Evolutionary conservation across 2,329 filamentous ascomycete genomes (phyloP).

Genomic region (Simplicillium sp.): DNA sequence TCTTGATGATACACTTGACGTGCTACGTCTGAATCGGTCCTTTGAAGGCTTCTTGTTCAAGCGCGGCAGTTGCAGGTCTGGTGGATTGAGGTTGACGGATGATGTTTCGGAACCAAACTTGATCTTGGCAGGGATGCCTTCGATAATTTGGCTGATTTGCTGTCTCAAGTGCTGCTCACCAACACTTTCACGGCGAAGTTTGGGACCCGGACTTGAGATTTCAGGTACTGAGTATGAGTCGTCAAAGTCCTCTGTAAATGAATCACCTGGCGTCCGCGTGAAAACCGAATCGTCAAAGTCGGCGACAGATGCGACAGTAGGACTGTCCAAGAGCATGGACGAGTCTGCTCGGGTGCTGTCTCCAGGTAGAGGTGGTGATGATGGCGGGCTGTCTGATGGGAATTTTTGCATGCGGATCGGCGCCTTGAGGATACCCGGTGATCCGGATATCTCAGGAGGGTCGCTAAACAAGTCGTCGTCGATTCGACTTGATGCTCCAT

Average conservation of each 20-base stretch:
- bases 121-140: constrained; percentile 70
- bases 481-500: constrained; percentile 26
- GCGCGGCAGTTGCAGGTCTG: constrained; percentile 43
- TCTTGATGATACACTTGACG: constrained; percentile 41
- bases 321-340: constrained; percentile 35
- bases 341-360: constrained; percentile 10
- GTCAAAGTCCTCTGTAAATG: constrained; percentile 37
- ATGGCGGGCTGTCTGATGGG: constrained; percentile 34
- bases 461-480: constrained; percentile 29
- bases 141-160: constrained; percentile 71
- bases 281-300: constrained; percentile 27
- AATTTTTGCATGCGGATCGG: constrained; percentile 22
- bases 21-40: constrained; percentile 35
- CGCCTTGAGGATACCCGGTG: constrained; percentile 21
- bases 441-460: constrained; percentile 31
- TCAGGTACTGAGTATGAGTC: constrained; percentile 25
- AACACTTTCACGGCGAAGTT: constrained; percentile 22
- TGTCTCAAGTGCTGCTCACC: constrained; percentile 64
- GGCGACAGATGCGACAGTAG: constrained; percentile 30
- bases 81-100: constrained; percentile 45
- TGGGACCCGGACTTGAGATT: constrained; percentile 11
- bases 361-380: constrained; percentile 31
- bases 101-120: constrained; percentile 52
- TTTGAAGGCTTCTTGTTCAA: constrained; percentile 32
- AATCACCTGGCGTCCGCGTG: constrained; percentile 32